A percentile compares a stretch with the other conserved stretches of the same genome.
phyloP scores from a whole-genome alignment of 2,329 filamentous ascomycete species.

The Penicillium sclerotigenum region DNA sequence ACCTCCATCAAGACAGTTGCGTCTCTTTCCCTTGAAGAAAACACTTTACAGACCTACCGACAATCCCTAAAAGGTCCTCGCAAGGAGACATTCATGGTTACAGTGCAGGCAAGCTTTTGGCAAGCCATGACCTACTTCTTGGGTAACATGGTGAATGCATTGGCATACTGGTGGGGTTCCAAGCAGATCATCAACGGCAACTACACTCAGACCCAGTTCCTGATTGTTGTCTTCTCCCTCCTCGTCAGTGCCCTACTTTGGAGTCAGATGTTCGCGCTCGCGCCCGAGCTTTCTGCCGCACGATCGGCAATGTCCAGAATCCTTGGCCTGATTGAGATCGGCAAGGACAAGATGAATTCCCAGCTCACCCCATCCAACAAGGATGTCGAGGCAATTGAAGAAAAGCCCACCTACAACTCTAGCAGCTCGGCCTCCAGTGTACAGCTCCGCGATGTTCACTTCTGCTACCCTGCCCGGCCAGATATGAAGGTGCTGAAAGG shows the following conservation, averaged over 20 bases:
- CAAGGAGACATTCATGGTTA: constrained; percentile 50
- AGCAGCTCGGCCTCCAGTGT: constrained; percentile 42
- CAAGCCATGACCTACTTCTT: constrained; percentile 45
- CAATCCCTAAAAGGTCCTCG: constrained; percentile 47
- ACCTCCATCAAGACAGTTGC: constrained; percentile 53
- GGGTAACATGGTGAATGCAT: constrained; percentile 67
- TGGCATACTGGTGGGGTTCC: constrained; percentile 78
- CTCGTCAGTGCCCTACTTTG: constrained; percentile 70
- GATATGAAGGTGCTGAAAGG: constrained; percentile 58
- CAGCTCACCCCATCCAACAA: constrained; percentile 8
- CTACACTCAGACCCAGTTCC: constrained; percentile 66
- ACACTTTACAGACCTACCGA: constrained; percentile 46
- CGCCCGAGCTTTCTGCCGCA: constrained; percentile 70
- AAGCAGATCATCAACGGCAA: constrained; percentile 65
- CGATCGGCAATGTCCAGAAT: constrained; percentile 60
- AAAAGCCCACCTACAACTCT: constrained; percentile 15
- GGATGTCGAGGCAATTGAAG: constrained; percentile 21
- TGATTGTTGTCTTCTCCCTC: constrained; percentile 69
- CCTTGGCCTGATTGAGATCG: constrained; percentile 41
- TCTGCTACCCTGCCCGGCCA: constrained; percentile 64
- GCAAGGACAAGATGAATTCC: constrained; percentile 33
- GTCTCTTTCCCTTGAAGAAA: constrained; percentile 51
- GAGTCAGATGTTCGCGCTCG: constrained; percentile 71
- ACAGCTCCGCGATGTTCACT: constrained; percentile 59
- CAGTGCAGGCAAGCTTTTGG: constrained; percentile 47